Base-by-base conservation (phyloP, 306 rosid species). In the Quercus rubra region DNA sequence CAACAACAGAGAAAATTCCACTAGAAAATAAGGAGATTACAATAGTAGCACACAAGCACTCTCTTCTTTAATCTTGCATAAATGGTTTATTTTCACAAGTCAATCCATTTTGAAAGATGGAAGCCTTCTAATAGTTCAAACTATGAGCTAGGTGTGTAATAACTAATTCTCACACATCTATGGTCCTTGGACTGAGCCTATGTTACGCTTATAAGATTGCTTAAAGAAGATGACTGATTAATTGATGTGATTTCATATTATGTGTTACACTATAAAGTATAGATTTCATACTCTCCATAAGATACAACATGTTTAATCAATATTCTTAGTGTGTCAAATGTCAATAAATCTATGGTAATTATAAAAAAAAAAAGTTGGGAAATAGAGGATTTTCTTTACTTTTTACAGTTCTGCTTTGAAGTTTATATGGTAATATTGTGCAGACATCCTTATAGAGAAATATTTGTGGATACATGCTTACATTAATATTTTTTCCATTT, bases 401-500 rank as follows among this genome's bases (percentile, higher is more conserved):
- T 64, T 27, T 72, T 5, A 25, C 25, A 51, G 25, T 72, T 23
- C 27, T 52, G 9, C 41, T 54, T 15, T 21, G 28, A 17, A 54
- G 56, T 76, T 67, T 57, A 10, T 83, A 23, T 74, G 74, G 54
- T 52, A 57, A 68, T 66, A 28, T 71, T 73, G 38, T 68, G 70
- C 28, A 59, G 64, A 33, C 72, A 49, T 49, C 54, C 54, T 49
- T 49, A 10, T 5, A 49, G 17, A 12, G 12, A 49, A 49, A 49
- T 41, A 41, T 8, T 71, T 61, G 27, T 67, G 70, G 23, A 59
- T 73, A 23, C 72, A 20, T 54, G 62, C 80, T 84, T 58, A 74
- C 35, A 21, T 46, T 28, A 56, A 18, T 74, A 21, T 51, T 74
- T 38, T 28, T 75, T 31, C 62, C 9, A 18, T 77, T 87, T 77